These are phyloP conservation scores for Teratosphaeriaceae sp. DNA, from an alignment of 2,329 filamentous ascomycete species.

Conservation along the genomic window DNA sequence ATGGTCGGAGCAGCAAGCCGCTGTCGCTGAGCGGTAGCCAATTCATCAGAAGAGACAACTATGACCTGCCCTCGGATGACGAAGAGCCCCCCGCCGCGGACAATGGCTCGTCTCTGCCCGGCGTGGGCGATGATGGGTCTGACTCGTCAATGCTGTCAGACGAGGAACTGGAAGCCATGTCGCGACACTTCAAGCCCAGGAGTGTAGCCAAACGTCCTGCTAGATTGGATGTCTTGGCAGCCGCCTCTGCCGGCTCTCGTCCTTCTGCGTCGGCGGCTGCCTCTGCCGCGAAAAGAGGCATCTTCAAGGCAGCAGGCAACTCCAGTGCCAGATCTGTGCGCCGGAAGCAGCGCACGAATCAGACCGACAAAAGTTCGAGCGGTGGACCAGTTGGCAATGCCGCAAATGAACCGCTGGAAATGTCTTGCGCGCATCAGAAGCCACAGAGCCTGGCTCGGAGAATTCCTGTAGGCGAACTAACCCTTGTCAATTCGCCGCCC, in stretches of 20 bases:
- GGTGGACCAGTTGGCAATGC: too few species aligned
- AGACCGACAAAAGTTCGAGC: too few species aligned
- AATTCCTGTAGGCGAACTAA: conserved; percentile 17
- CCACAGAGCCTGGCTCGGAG: not conserved
- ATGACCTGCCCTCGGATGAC: conserved; percentile 13
- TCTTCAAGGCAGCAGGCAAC: not conserved
- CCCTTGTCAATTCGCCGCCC: conserved; percentile 7
- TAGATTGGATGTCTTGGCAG: not conserved
- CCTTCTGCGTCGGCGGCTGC: not conserved
- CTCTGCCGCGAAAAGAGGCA: not conserved
- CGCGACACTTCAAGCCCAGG: not conserved
- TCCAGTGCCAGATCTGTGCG: not conserved
- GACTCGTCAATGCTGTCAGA: conserved; percentile 25
- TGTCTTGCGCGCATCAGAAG: not conserved
- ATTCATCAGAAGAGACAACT: conserved; percentile 11
- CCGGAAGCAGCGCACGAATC: too few species aligned
- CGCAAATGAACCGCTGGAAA: too few species aligned
- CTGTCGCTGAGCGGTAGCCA: conserved; percentile 19
- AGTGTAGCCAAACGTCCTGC: not conserved
- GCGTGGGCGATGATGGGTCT: conserved; percentile 12
- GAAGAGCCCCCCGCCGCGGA: not conserved
- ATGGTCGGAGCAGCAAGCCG: conserved; percentile 15
- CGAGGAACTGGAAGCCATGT: not conserved
- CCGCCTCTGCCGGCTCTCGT: too few species aligned
- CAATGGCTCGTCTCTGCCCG: not conserved